A percentile compares a stretch with the other conserved stretches of the same genome.
Conservation (phyloP, 225 moss, liverwort and hornwort genomes). For the Pseudisothecium myosuroides region DNA sequence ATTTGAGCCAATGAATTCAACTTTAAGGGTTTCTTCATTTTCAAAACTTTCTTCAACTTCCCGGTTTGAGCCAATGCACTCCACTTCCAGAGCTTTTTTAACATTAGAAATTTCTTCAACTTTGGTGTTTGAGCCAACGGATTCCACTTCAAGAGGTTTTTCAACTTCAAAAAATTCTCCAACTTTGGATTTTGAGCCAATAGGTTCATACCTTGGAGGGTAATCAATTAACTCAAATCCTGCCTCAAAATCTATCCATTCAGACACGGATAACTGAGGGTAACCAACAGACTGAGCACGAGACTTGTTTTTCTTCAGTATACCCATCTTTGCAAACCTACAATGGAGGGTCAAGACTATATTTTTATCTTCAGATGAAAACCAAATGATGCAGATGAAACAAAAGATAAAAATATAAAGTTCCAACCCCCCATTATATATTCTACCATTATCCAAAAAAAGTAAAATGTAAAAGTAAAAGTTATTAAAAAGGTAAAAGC, state of each 20-base stretch:
- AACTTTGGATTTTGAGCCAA: no score
- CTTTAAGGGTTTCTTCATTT: no score
- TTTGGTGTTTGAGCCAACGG: accelerated
- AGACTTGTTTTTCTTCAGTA: neutral
- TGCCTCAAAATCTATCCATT: neutral
- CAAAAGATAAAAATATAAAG: neutral
- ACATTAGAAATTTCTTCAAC: neutral
- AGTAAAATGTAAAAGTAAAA: neutral
- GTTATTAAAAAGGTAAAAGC: no score
- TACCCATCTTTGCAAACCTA: neutral
- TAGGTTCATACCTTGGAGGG: neutral
- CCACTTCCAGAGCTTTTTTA: neutral
- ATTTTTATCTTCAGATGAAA: no score
- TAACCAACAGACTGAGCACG: no score
- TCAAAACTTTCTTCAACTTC: neutral
- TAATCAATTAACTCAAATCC: neutral
- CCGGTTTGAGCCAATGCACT: accelerated
- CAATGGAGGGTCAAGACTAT: no score
- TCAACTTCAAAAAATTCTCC: neutral
- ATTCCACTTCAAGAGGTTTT: neutral
- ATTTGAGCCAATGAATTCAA: neutral
- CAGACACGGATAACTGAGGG: no score
- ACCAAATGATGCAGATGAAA: neutral
- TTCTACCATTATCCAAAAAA: neutral
- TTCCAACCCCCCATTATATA: neutral